These are phyloP conservation scores for Aureobasidium sp. DNA, from an alignment of 2,329 filamentous ascomycete species.

Conservation along the genomic window DNA sequence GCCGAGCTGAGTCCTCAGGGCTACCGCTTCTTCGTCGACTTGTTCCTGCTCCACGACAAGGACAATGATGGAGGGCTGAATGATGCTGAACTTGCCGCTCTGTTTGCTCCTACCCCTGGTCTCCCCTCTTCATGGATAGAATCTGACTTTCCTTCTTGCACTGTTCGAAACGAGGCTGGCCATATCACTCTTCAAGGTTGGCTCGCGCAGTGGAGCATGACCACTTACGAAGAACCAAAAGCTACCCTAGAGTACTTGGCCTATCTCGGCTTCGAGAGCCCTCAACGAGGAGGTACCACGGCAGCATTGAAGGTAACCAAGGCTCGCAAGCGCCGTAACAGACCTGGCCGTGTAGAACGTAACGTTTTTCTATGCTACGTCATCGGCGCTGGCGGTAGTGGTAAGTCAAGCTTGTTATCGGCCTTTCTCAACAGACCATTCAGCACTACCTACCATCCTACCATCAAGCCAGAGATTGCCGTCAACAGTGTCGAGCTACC, in stretches of 20 bases:
- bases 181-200: conserved; percentile 95
- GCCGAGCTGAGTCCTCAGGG: conserved; percentile 90
- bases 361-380: conserved; percentile 95
- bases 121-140: conserved; percentile 82
- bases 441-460: conserved; percentile 75
- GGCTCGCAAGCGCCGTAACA: conserved; percentile 73
- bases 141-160: conserved; percentile 83
- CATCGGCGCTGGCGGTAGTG: conserved; percentile 74
- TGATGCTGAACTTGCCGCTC: conserved; percentile 70
- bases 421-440: conserved; percentile 88
- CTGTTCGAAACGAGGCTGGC: conserved; percentile 89
- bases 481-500: conserved; percentile 96
- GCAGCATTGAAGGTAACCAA: conserved; percentile 91
- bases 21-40: conserved; percentile 94
- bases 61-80: conserved; percentile 95
- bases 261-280: conserved; percentile 87
- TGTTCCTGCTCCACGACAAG: conserved; percentile 92
- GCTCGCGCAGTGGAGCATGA: conserved; percentile 99
- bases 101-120: conserved; percentile 91
- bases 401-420: conserved; percentile 86
- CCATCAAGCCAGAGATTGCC: conserved; percentile 86
- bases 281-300: conserved; percentile 64
- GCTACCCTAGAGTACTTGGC: conserved; percentile 94
- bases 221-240: conserved; percentile 90
- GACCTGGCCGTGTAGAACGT: conserved; percentile 78